A percentile compares a stretch with the other conserved stretches of the same genome.
Evolutionary conservation across 2,329 filamentous ascomycete genomes (phyloP).

Genomic region (Aquanectria penicillioides): DNA sequence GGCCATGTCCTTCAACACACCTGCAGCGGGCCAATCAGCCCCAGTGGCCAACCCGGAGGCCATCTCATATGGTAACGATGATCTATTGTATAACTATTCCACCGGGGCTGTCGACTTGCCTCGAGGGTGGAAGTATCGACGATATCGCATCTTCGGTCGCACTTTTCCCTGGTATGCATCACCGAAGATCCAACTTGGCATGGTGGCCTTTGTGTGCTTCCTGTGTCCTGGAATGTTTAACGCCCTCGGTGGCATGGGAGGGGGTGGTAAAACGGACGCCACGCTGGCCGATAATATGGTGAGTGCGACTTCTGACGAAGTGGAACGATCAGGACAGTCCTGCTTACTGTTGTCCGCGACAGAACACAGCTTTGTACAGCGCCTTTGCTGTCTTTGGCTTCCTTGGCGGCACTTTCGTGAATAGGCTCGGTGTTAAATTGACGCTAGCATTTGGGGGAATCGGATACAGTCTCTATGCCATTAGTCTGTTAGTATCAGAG

Average conservation of each 20-base stretch:
- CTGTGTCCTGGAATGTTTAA: constrained; percentile 80
- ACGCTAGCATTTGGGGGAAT: constrained; percentile 48
- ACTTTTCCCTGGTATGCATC: constrained; percentile 71
- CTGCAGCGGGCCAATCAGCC: constrained; percentile 30
- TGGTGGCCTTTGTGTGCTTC: constrained; percentile 68
- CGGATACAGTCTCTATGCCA: constrained; percentile 69
- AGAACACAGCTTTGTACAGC: constrained; percentile 75
- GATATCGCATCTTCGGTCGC: constrained; percentile 30
- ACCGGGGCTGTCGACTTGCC: constrained; percentile 26
- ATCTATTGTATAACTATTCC: constrained; percentile 26
- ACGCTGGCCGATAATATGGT: constrained; percentile 53
- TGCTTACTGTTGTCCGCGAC: neutral
- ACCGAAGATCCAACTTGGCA: constrained; percentile 74
- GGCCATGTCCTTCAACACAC: constrained; percentile 32
- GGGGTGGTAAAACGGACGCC: constrained; percentile 61
- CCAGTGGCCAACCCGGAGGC: constrained; percentile 31
- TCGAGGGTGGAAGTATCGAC: constrained; percentile 38
- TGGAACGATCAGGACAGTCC: neutral
- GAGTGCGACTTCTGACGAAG: constrained; percentile 9
- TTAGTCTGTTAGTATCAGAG: constrained; percentile 74
- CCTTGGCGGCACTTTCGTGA: constrained; percentile 79
- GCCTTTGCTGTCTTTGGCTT: constrained; percentile 74
- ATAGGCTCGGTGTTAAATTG: constrained; percentile 37
- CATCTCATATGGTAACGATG: neutral
- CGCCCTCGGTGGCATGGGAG: constrained; percentile 71